Evolutionary conservation across 768 basidiomycete species (phyloP), one percentile per base, ranked within the genome.

Genomic region (Cantharellus anzutake): DNA sequence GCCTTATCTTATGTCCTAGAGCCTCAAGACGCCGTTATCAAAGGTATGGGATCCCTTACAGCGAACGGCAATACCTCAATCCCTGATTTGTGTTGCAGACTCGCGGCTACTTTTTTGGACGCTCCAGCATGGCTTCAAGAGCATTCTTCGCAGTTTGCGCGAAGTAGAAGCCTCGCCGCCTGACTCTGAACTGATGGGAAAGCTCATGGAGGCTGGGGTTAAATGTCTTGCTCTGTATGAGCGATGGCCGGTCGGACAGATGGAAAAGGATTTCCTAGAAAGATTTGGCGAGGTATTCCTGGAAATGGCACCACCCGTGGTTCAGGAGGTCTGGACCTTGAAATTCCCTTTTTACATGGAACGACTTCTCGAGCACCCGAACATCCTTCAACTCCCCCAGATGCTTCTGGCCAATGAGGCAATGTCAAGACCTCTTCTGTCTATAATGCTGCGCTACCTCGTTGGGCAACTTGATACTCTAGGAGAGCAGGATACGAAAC

Each of bases 271-370:
- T 67, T 82, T 83, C 3, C 78, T 91, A 66, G 94, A 99, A 60
- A 82, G 83, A 76, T 73, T 86, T 57, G 79, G 79, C 3, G 78
- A 80, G 70, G 80, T 86, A 48, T 77, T 93, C 51, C 70, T 81
- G 42, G 86, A 92, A 68, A 79, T 93, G 65, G 86, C 96, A 66
- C 75, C 86, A 4, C 88, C 94, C 66, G 85, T 93, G 62, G 93
- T 96, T 69, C 86, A 94, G 69, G 91, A 96, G 71, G 87, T 97
- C 40, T 94, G 93, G 91, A 90, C 86, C 41, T 82, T 81, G 68
- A 85, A 90, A 68, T 85, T 98, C 72, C 83, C 82, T 37, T 84
- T 92, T 68, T 96, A 93, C 73, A 85, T 96, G 68, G 78, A 84
- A 64, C 79, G 79, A 63, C 80, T 83, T 0, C 77, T 82, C 63